Evolutionary conservation across 306 rosid genomes (phyloP).

Genomic region (Betula pendula): DNA sequence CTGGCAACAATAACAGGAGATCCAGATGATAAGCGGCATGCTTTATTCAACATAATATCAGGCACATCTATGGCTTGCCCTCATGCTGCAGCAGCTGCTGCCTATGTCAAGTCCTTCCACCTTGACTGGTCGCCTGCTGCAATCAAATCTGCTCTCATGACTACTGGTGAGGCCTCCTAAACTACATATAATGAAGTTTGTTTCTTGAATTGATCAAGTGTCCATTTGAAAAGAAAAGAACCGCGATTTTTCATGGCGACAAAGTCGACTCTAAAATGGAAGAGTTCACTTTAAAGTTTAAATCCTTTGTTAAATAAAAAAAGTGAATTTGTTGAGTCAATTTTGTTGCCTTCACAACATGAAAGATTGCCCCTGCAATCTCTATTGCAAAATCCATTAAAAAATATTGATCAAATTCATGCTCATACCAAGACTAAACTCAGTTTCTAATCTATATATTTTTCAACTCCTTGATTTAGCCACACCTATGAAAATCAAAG

Average conservation of each 20-base stretch:
- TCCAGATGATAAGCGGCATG: slow-evolving; percentile 39
- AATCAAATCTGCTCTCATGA: slow-evolving; percentile 92
- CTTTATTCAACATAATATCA: slow-evolving; percentile 55
- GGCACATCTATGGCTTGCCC: slow-evolving; percentile 96
- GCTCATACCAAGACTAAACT: neutral
- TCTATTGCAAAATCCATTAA: neutral
- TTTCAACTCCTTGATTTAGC: slow-evolving; percentile 43
- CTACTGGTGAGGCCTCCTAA: slow-evolving; percentile 58
- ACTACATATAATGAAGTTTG: neutral
- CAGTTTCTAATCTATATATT: neutral
- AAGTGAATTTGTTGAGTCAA: neutral
- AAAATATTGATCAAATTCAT: neutral
- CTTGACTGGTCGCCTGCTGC: slow-evolving; percentile 91
- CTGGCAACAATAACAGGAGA: slow-evolving; percentile 41
- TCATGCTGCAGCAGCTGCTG: slow-evolving; percentile 75
- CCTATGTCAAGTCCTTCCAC: slow-evolving; percentile 79
- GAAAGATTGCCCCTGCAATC: no score
- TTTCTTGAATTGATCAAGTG: no score
- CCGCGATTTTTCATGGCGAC: no score
- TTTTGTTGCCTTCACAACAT: neutral
- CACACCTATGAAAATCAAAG: slow-evolving; percentile 47
- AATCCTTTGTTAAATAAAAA: neutral
- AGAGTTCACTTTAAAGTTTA: neutral
- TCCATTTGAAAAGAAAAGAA: no score
- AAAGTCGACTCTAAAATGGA: neutral